Evolutionary conservation across 2,329 filamentous ascomycete genomes (phyloP).

Genomic region (Trichophaea hybrida): DNA sequence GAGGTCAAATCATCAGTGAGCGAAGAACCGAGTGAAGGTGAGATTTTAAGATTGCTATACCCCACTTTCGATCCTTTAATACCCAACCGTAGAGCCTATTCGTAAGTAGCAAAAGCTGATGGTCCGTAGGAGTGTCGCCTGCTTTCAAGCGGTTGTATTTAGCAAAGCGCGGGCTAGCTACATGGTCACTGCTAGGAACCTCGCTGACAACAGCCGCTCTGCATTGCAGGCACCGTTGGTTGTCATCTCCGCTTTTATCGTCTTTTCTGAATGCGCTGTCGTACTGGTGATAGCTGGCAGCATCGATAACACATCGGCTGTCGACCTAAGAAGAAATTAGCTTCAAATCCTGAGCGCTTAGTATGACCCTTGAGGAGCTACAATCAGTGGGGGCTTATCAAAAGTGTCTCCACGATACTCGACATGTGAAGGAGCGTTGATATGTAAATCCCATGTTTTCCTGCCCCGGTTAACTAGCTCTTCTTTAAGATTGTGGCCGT

Average conservation of each 20-base stretch:
- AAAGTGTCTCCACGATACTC: slow-evolving; percentile 5
- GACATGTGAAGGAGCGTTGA: neutral
- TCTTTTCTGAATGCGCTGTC: neutral
- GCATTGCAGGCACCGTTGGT: neutral
- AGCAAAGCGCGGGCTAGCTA: neutral
- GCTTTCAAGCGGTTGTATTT: neutral
- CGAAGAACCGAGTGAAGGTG: neutral
- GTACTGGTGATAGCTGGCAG: neutral
- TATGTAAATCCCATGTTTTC: slow-evolving; percentile 1
- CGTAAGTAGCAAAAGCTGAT: neutral
- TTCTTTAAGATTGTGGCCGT: neutral
- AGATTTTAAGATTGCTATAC: neutral
- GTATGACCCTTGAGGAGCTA: neutral
- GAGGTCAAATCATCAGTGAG: neutral
- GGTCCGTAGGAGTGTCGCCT: neutral
- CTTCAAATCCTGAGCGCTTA: too few species aligned
- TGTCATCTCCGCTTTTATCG: neutral
- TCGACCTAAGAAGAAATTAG: neutral
- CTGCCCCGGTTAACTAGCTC: slow-evolving; percentile 2
- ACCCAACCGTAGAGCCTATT: neutral
- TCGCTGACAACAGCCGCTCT: neutral
- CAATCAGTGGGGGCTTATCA: neutral
- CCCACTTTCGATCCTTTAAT: neutral
- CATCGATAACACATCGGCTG: slow-evolving; percentile 6
- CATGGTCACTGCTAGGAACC: neutral